Evolutionary conservation across 768 basidiomycete species (phyloP).

Genomic region (Rhodocollybia butyracea): DNA sequence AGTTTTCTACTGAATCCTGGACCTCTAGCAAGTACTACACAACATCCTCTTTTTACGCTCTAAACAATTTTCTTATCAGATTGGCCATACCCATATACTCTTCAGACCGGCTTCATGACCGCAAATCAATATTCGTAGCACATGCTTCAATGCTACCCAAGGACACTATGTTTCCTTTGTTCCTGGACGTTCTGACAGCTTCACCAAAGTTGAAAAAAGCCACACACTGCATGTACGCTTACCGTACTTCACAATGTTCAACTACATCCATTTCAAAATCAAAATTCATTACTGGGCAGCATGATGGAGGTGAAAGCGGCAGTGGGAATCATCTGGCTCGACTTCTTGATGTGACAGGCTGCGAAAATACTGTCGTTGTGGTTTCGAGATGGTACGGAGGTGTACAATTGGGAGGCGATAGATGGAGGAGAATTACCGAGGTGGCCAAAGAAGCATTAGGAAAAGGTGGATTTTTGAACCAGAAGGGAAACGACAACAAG

Average conservation of each 20-base stretch:
- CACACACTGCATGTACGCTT: conserved; percentile 58
- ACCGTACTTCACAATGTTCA: conserved; percentile 24
- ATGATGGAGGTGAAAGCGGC: conserved; percentile 52
- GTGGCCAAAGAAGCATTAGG: conserved; percentile 50
- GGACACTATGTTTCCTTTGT: conserved; percentile 22
- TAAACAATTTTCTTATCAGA: background rate
- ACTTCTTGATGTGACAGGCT: conserved; percentile 39
- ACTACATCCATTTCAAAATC: conserved; percentile 4
- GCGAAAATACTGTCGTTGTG: conserved; percentile 43
- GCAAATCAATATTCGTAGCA: conserved; percentile 47
- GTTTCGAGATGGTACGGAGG: conserved; percentile 60
- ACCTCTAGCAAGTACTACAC: background rate
- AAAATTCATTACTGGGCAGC: conserved; percentile 28
- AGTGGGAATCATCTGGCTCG: conserved; percentile 48
- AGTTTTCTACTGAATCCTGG: background rate
- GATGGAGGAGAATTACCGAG: conserved; percentile 50
- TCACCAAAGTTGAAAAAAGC: conserved; percentile 41
- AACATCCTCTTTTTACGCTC: background rate
- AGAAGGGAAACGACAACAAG: conserved; percentile 10
- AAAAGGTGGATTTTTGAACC: conserved; percentile 36
- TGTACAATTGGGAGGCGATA: conserved; percentile 45
- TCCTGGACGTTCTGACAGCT: conserved; percentile 36
- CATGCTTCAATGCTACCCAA: conserved; percentile 35
- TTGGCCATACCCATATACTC: conserved; percentile 36
- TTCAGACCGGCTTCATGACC: conserved; percentile 38